Percentiles rank a stretch among this genome's conserved stretches.
Evolutionary conservation across 352 stramenopile genomes (phyloP).

Genomic region (Thalassiosira exigua): DNA sequence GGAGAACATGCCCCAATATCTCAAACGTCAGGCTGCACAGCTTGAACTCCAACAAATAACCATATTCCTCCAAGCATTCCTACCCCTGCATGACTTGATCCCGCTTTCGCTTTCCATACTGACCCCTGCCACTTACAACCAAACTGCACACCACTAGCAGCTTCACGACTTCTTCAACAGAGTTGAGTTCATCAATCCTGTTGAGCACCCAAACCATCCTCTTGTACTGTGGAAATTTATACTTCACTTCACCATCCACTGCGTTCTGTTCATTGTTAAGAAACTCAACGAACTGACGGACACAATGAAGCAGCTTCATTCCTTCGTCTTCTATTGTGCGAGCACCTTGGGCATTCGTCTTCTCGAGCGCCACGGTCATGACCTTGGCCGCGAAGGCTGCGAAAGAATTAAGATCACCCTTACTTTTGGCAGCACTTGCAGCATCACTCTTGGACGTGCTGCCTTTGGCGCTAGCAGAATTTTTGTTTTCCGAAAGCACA

Average conservation of each 20-base stretch:
- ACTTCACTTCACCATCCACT: background rate
- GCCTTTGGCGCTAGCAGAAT: no score
- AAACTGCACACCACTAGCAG: background rate
- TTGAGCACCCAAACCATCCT: constrained; percentile 6
- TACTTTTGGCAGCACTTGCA: background rate
- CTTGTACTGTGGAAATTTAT: constrained; percentile 11
- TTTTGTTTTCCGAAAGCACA: no score
- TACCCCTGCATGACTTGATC: no score
- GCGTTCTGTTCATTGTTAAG: constrained; percentile 7
- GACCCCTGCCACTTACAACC: background rate
- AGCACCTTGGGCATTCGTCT: no score
- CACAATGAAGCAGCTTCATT: background rate
- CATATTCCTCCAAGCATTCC: no score
- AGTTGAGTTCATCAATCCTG: background rate
- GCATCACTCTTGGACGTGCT: no score
- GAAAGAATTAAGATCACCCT: background rate
- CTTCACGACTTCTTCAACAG: background rate
- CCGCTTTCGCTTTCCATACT: background rate
- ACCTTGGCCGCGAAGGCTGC: no score
- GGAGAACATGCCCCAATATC: no score
- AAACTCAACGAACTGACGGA: constrained; percentile 11
- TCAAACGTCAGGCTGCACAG: no score
- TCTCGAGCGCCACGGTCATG: no score
- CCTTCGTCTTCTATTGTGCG: background rate
- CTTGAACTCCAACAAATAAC: no score